These are phyloP conservation scores for Malania oleifera DNA, from an alignment of 164 flowering plant species.

Conservation along the genomic window DNA sequence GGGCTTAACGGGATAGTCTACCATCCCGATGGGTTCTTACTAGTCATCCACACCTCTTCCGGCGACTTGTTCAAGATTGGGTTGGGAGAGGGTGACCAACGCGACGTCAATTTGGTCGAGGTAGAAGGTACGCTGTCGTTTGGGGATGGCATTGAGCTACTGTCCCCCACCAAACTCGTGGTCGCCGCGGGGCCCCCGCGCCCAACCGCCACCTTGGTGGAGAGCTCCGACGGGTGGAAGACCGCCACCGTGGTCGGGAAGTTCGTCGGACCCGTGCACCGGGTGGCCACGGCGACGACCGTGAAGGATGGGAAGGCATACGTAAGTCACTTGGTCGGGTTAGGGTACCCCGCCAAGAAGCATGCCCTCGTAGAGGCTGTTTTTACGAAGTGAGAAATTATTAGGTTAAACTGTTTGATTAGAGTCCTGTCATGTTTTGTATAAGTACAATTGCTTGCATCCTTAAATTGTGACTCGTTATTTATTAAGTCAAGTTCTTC, in stretches of 20 bases:
- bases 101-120: constrained; percentile 45
- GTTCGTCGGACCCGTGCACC: constrained; percentile 54
- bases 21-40: constrained; percentile 83
- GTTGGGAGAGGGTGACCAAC: constrained; percentile 23
- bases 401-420: no score
- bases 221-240: constrained; percentile 79
- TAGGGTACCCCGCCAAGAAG: constrained; percentile 65
- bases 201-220: constrained; percentile 70
- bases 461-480: no score
- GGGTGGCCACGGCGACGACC: constrained; percentile 63
- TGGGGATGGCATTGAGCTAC: constrained; percentile 77
- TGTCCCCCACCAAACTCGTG: constrained; percentile 65
- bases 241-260: constrained; percentile 52
- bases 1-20: constrained; percentile 78
- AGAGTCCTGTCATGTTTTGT: no score
- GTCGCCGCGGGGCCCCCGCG: constrained; percentile 61
- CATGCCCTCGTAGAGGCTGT: constrained; percentile 78
- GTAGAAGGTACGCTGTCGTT: constrained; percentile 48
- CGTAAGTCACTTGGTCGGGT: constrained; percentile 61
- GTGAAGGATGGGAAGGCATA: constrained; percentile 84
- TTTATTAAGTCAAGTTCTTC: no score
- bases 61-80: constrained; percentile 64
- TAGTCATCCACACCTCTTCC: constrained; percentile 58
- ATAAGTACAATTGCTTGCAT: no score
- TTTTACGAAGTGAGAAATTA: no score